Conservation (phyloP, 768 basidiomycete genomes). For the Kwoniella shandongensis region DNA sequence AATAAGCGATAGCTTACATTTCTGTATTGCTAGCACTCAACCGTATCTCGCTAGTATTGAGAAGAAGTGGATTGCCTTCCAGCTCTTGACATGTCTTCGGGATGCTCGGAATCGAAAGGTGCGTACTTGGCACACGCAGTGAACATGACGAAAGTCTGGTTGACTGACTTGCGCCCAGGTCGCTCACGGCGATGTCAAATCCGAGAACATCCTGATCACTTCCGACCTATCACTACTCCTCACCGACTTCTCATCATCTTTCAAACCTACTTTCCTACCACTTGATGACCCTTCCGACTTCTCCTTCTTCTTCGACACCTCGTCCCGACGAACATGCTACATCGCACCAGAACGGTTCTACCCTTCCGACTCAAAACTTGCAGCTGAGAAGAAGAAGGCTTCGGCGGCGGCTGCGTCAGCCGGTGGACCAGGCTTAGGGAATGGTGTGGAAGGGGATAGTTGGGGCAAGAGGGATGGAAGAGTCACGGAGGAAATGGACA, state of each 20-base stretch:
- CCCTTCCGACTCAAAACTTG: constrained; percentile 71
- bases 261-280: constrained; percentile 93
- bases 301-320: constrained; percentile 96
- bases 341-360: constrained; percentile 96
- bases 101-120: constrained; percentile 73
- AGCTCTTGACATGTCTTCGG: constrained; percentile 78
- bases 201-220: constrained; percentile 92
- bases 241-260: constrained; percentile 84
- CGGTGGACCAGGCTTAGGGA: constrained; percentile 4
- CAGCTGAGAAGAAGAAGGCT: constrained; percentile 63
- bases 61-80: constrained; percentile 98
- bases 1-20: neutral
- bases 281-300: constrained; percentile 96
- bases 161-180: constrained; percentile 56
- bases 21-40: constrained; percentile 67
- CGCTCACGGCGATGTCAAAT: constrained; percentile 97
- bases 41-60: constrained; percentile 88
- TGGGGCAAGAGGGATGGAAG: constrained; percentile 69
- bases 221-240: constrained; percentile 95
- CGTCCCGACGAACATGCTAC: constrained; percentile 89
- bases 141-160: neutral
- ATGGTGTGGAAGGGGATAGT: constrained; percentile 12
- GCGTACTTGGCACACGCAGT: no score
- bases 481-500: constrained; percentile 95
- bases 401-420: constrained; percentile 60